phyloP scores from a whole-genome alignment of 371 early-diverging fungal species.

The Neoconidiobolus thromboides region DNA sequence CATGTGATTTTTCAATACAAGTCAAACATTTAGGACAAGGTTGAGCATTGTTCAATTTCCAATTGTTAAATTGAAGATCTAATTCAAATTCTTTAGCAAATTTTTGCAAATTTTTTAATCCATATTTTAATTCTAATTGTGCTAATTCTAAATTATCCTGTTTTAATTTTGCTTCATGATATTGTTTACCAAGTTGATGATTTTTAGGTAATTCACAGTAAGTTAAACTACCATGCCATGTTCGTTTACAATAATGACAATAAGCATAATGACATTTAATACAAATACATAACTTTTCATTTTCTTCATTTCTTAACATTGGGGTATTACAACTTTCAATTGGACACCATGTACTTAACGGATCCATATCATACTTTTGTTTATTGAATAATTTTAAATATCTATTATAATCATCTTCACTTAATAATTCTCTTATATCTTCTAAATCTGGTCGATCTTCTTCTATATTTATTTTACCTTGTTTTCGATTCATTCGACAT shows the following conservation, averaged over 20 bases:
- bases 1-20: conserved; percentile 10
- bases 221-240: conserved; percentile 9
- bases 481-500: not conserved
- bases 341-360: conserved; percentile 12
- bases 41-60: conserved; percentile 8
- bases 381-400: conserved; percentile 9
- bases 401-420: conserved; percentile 5
- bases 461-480: not conserved
- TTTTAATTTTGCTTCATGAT: conserved; percentile 4
- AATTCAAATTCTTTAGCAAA: conserved; percentile 4
- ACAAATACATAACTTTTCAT: conserved; percentile 11
- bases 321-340: conserved; percentile 8
- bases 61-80: conserved; percentile 2
- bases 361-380: conserved; percentile 9
- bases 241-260: conserved; percentile 9
- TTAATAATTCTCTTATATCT: conserved; percentile 7
- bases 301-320: conserved; percentile 2
- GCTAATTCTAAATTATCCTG: not conserved
- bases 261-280: conserved; percentile 11
- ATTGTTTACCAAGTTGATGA: conserved; percentile 1
- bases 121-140: conserved; percentile 9
- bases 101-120: conserved; percentile 7
- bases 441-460: not conserved
- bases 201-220: conserved; percentile 4
- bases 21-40: conserved; percentile 9